phyloP scores from a whole-genome alignment of 768 basidiomycete species.

The Mycena floridula region DNA sequence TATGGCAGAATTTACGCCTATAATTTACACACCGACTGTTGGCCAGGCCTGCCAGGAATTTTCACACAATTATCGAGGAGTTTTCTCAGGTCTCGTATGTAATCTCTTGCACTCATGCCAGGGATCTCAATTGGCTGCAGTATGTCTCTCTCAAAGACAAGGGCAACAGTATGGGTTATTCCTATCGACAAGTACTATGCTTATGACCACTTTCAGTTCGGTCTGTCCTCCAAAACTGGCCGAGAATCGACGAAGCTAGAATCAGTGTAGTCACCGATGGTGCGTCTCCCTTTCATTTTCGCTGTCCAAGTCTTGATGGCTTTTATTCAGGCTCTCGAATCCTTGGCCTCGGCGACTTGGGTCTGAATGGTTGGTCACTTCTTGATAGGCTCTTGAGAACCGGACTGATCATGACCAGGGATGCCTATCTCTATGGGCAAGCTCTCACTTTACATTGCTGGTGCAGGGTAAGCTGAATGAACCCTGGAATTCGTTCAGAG shows the following conservation, averaged over 20 bases:
- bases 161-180: too few relatives aligned
- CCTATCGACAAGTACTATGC: too few relatives aligned
- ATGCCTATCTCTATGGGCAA: conserved; percentile 94
- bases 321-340: conserved; percentile 65
- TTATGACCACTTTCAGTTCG: too few relatives aligned
- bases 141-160: conserved; percentile 80
- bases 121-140: conserved; percentile 27
- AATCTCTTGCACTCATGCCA: conserved; percentile 4
- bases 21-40: conserved; percentile 91
- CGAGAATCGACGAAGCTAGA: conserved; percentile 65
- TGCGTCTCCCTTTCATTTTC: conserved; percentile 15
- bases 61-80: conserved; percentile 69
- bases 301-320: not conserved
- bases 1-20: conserved; percentile 66
- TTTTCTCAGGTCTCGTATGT: conserved; percentile 68
- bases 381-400: conserved; percentile 27
- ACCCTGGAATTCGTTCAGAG: conserved; percentile 1
- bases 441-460: conserved; percentile 83
- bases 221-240: conserved; percentile 66
- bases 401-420: too few relatives aligned
- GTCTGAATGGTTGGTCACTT: conserved; percentile 8
- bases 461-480: conserved; percentile 66
- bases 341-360: conserved; percentile 67
- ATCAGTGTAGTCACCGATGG: conserved; percentile 94
- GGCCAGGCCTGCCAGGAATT: conserved; percentile 87